Base-by-base conservation (phyloP, 768 basidiomycete genomes). In the Leccinellum rugosiceps region DNA sequence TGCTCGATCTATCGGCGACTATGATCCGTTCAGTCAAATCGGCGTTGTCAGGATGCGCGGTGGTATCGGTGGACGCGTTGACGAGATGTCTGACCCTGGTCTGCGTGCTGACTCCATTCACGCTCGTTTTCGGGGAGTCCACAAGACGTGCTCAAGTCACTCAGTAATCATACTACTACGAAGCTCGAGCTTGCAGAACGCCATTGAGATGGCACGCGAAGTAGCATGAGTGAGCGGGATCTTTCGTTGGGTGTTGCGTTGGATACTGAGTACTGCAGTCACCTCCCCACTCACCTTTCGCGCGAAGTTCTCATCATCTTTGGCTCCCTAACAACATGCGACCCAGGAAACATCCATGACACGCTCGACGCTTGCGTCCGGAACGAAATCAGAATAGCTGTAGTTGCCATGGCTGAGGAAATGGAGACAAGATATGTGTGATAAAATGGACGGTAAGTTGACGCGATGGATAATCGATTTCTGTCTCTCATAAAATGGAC, bases 11-110 rank as follows among this genome's bases (percentile, higher is more conserved):
- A n/a, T n/a, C n/a, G n/a, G n/a, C n/a, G n/a, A n/a, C n/a, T n/a
- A n/a, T n/a, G n/a, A 99, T 67, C 97, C 97, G 1, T 79, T 99
- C 13, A 94, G 96, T 21, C 97, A 98, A 74, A 92, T 99, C 62
- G 96, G 94, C 2, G 77, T 98, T 30, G 92, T 98, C 17, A 93
- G 92, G 6, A 93, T 98, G 84, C 79, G 94, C 23, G 85, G 91
- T 32, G 93, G 97, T 0, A 72, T 98, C 23, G 94, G 94, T 0
- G 97, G 98, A 72, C 83, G 92, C 3, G 76, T 98, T 41, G 85
- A 91, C 2, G 90, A 94, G 58, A 91, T 99, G 87, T 91, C 94
- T 64, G 96, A 44, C 19, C 31, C 6, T 7, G 14, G 30, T 11
- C 21, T 55, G 48, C 19, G 41, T 34, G 6, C 8, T 14, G 32